phyloP scores from a whole-genome alignment of 345 rosid genomes.

The Streptanthus diversifolius region DNA sequence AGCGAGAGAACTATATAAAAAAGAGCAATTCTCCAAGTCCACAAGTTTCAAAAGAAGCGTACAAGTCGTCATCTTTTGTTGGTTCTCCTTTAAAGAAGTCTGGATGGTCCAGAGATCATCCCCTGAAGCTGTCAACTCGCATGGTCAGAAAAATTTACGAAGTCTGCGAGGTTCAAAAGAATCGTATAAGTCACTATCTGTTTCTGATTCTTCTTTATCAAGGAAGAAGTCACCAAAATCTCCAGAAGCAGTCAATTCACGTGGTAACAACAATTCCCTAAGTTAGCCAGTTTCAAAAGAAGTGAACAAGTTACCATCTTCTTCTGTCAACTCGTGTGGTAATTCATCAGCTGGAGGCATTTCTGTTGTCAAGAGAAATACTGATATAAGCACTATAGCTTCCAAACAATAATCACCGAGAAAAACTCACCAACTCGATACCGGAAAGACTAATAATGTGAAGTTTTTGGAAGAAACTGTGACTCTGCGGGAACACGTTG shows the following conservation, averaged over 20 bases:
- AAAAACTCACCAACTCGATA: not conserved
- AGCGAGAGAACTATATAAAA: conserved; percentile 8
- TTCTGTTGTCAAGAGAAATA: conserved; percentile 4
- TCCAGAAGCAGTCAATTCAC: not conserved
- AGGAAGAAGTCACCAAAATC: conserved; percentile 19
- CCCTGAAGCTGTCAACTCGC: conserved; percentile 1
- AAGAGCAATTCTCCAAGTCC: conserved; percentile 4
- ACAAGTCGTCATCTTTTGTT: not conserved
- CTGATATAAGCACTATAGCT: not conserved
- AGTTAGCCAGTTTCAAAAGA: not conserved
- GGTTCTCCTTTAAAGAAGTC: conserved; percentile 5
- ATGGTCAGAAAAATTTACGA: conserved; percentile 2
- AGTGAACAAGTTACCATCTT: not conserved
- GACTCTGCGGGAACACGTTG: conserved; percentile 15
- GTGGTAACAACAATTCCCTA: not conserved
- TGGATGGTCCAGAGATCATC: not conserved
- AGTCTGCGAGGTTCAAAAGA: conserved; percentile 10
- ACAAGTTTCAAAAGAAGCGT: conserved; percentile 5
- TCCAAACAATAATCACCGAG: conserved; percentile 9
- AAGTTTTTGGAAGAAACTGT: conserved; percentile 16
- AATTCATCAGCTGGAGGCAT: conserved; percentile 7
- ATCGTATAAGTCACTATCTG: not conserved
- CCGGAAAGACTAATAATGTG: conserved; percentile 7
- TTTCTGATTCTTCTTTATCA: not conserved
- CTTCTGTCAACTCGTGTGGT: not conserved